These are phyloP conservation scores for Royoungia palumana DNA, from an alignment of 768 basidiomycete species.

Conservation along the genomic window DNA sequence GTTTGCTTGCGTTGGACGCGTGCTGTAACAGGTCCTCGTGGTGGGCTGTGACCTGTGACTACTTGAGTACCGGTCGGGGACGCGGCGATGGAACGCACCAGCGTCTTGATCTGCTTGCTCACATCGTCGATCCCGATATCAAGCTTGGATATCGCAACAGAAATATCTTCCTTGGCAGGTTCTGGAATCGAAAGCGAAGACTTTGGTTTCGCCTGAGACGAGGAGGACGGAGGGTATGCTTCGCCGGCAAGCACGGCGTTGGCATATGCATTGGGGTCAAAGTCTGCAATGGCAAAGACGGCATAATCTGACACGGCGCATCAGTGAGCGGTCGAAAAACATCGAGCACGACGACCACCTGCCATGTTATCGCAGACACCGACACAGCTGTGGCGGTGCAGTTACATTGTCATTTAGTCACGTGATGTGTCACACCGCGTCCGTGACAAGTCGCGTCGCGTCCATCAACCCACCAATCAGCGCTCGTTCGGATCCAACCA, in stretches of 20 bases:
- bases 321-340: background rate
- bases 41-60: slow-evolving; percentile 69
- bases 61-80: background rate
- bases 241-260: slow-evolving; percentile 87
- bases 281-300: slow-evolving; percentile 68
- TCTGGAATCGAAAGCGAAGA: slow-evolving; percentile 38
- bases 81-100: slow-evolving; percentile 48
- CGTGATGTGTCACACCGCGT: slow-evolving; percentile 32
- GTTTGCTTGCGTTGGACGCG: slow-evolving; percentile 69
- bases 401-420: slow-evolving; percentile 15
- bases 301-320: slow-evolving; percentile 55
- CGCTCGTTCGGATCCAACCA: background rate
- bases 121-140: slow-evolving; percentile 89
- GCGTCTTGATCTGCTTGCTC: slow-evolving; percentile 79
- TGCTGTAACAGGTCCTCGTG: slow-evolving; percentile 80
- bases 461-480: slow-evolving; percentile 2
- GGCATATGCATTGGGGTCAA: slow-evolving; percentile 88
- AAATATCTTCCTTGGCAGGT: slow-evolving; percentile 80
- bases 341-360: slow-evolving; percentile 14
- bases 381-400: slow-evolving; percentile 17
- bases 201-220: slow-evolving; percentile 17
- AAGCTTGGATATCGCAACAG: slow-evolving; percentile 83
- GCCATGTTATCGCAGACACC: slow-evolving; percentile 8
- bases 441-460: slow-evolving; percentile 25
- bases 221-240: slow-evolving; percentile 54